Evolutionary conservation across 768 basidiomycete genomes (phyloP).

Genomic region (Podaxis sp.): DNA sequence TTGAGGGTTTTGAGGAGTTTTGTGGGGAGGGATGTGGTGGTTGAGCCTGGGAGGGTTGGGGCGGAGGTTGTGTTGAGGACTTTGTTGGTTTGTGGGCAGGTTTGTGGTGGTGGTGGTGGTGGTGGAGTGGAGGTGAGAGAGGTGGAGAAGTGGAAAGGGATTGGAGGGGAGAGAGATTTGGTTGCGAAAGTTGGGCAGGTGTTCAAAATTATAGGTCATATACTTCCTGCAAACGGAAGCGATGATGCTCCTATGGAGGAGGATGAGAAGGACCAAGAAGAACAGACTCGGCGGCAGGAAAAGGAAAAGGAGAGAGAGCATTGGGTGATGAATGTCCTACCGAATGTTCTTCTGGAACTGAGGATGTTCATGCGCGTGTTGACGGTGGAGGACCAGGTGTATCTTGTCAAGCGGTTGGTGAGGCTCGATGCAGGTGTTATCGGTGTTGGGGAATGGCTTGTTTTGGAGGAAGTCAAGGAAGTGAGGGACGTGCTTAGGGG

Average conservation of each 20-base stretch:
- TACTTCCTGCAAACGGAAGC: conserved; percentile 39
- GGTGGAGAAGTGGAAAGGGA: background rate
- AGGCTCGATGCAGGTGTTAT: conserved; percentile 51
- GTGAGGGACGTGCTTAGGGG: conserved; percentile 34
- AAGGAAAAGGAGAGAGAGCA: conserved; percentile 21
- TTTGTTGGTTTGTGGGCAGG: conserved; percentile 46
- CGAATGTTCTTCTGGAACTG: conserved; percentile 51
- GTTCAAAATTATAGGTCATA: conserved; percentile 49
- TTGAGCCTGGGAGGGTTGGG: conserved; percentile 32
- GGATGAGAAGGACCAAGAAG: conserved; percentile 14
- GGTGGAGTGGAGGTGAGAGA: background rate
- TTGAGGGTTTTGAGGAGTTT: background rate
- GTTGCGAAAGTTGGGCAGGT: conserved; percentile 51
- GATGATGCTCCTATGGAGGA: conserved; percentile 18
- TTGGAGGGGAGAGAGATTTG: conserved; percentile 42
- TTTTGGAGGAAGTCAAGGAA: conserved; percentile 59
- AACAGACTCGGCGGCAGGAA: background rate
- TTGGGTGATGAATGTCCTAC: conserved; percentile 55
- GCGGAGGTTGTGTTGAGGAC: conserved; percentile 52
- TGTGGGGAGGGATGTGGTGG: conserved; percentile 23
- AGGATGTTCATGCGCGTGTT: conserved; percentile 51
- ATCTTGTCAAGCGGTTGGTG: conserved; percentile 50
- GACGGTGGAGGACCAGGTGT: conserved; percentile 49
- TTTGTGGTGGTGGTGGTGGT: background rate
- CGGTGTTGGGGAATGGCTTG: conserved; percentile 66